Evolutionary conservation across 2,329 filamentous ascomycete species (phyloP).

Genomic region (Colletotrichum tamarilloi): DNA sequence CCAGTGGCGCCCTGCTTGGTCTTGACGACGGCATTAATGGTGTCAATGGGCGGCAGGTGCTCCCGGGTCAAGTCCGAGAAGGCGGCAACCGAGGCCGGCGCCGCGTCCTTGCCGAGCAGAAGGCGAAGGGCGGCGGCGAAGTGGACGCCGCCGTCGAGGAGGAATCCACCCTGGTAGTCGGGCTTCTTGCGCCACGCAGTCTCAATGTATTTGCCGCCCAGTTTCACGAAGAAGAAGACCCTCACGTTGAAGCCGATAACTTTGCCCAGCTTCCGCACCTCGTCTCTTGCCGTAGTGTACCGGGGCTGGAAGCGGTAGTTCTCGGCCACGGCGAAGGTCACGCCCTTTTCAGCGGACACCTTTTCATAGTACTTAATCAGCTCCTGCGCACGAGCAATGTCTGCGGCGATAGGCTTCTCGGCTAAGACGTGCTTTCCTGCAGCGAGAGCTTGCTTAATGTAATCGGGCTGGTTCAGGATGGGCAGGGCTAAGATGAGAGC

Average conservation of each 20-base stretch:
- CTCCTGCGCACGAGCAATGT: slow-evolving; percentile 57
- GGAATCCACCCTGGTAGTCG: slow-evolving; percentile 78
- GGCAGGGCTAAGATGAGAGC: slow-evolving; percentile 71
- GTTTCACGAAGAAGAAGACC: slow-evolving; percentile 55
- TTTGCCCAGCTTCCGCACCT: slow-evolving; percentile 61
- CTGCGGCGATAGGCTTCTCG: slow-evolving; percentile 76
- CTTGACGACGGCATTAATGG: slow-evolving; percentile 68
- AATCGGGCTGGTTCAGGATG: slow-evolving; percentile 68
- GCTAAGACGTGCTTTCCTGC: slow-evolving; percentile 77
- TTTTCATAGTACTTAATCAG: slow-evolving; percentile 50
- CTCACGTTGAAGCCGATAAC: slow-evolving; percentile 51
- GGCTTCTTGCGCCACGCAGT: slow-evolving; percentile 72
- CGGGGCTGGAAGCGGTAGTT: slow-evolving; percentile 75
- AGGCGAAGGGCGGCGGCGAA: slow-evolving; percentile 72
- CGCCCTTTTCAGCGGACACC: slow-evolving; percentile 42
- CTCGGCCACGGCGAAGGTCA: slow-evolving; percentile 73
- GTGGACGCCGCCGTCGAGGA: slow-evolving; percentile 82
- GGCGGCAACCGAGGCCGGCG: slow-evolving; percentile 61
- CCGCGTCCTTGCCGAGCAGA: slow-evolving; percentile 58
- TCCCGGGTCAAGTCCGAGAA: slow-evolving; percentile 58
- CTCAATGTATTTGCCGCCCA: slow-evolving; percentile 35
- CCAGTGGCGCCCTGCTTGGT: slow-evolving; percentile 66
- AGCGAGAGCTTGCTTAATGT: slow-evolving; percentile 67
- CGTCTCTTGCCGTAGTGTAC: slow-evolving; percentile 58
- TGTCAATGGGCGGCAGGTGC: slow-evolving; percentile 74